Conservation (phyloP, 2,329 filamentous ascomycete species). For the Talaromyces funiculosus region DNA sequence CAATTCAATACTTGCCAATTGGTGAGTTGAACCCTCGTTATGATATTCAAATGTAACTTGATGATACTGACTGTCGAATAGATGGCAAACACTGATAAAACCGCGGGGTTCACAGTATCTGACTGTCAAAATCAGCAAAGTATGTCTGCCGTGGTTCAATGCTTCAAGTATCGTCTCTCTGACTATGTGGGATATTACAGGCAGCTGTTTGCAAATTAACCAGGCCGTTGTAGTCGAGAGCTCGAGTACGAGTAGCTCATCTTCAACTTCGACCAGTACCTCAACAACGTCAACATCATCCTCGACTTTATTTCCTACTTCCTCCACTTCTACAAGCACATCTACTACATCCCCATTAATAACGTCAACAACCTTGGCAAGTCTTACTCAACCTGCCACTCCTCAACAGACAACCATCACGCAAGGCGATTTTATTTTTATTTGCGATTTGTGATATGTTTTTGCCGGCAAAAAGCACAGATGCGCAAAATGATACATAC, state of each 20-base stretch:
- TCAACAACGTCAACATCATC: background rate
- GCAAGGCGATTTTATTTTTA: constrained; percentile 5
- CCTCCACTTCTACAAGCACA: background rate
- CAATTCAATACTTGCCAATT: constrained; percentile 21
- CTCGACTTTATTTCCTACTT: background rate
- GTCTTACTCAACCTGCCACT: background rate
- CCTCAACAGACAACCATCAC: constrained; percentile 8
- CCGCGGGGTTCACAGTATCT: background rate
- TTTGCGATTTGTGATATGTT: constrained; percentile 8
- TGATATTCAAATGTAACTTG: background rate
- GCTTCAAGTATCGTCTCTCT: background rate
- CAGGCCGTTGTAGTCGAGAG: background rate
- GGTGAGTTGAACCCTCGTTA: constrained; percentile 10
- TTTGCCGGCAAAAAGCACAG: background rate
- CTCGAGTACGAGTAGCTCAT: background rate
- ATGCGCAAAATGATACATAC: background rate
- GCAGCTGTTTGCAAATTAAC: background rate
- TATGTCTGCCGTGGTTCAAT: background rate
- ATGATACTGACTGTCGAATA: background rate
- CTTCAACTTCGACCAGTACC: background rate
- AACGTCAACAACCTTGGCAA: background rate
- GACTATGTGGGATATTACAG: background rate
- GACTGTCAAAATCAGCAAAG: constrained; percentile 9
- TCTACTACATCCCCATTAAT: background rate
- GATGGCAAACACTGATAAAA: constrained; percentile 2